Base-by-base conservation (phyloP, 139 green algal genomes). In the Coelastrella sp. region DNA sequence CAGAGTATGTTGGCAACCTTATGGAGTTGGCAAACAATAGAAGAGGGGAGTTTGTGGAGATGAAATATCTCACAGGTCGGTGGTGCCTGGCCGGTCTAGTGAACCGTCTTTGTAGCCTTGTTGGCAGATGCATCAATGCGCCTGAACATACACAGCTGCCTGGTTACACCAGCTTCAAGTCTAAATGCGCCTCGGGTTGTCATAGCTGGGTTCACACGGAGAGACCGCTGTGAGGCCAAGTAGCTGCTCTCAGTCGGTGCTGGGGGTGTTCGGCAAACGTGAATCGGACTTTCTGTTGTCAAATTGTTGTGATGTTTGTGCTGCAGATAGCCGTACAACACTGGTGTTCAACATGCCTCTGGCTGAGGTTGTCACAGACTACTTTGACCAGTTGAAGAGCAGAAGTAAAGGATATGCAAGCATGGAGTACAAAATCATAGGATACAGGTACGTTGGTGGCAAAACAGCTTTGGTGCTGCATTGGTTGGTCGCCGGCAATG, bases 321-420 rank as follows among this genome's bases (percentile, higher is more conserved):
- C 32, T 54, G 57, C 85, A 89, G 94, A 96, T 74, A 91, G 78
- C 61, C 94, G 98, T 47, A 97, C 96, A 66, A 98, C 95, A 3
- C 91, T 99, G 54, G 92, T 97, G 10, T 99, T 98, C 94, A 95
- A 99, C 82, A 97, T 99, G 85, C 98, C 98, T 10, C 95, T 99
- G 60, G 98, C 97, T 0, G 98, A 99, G 94, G 97, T 99, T 59
- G 97, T 99, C 8, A 99, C 96, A 54, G 98, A 99, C 92, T 99
- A 98, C 91, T 99, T 99, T 86, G 98, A 99, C 92, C 93, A 98
- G 82, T 93, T 99, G 71, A 99, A 99, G 95, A 97, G 93, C 8
- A 90, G 97, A 13, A 97, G 83, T 85, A 97, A 97, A 83, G 98
- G 98, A 20, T 99, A 99, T 90, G 98, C 98, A 13, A 97, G 92